phyloP scores from a whole-genome alignment of 2,329 filamentous ascomycete species.

The Alternaria tenuissima region DNA sequence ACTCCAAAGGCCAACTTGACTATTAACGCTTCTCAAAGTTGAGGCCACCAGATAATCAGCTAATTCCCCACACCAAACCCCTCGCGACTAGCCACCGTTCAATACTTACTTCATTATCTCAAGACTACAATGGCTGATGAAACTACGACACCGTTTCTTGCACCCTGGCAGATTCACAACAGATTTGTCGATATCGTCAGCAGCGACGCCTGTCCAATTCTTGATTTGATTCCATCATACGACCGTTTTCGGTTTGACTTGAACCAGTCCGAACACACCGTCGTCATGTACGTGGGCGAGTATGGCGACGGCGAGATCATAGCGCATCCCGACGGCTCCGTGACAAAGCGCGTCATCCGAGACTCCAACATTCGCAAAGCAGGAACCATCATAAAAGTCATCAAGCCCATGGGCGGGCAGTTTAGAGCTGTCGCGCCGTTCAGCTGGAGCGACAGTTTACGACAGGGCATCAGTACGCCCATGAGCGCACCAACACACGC shows the following conservation, averaged over 20 bases:
- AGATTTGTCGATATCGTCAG: neutral
- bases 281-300: neutral
- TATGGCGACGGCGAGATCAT: neutral
- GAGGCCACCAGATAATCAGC: neutral
- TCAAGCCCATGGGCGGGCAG: neutral
- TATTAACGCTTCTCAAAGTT: neutral
- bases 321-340: neutral
- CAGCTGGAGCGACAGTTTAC: neutral
- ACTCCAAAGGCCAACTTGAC: neutral
- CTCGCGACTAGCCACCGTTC: neutral
- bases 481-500: neutral
- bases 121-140: neutral
- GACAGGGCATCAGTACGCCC: neutral
- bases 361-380: neutral
- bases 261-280: neutral
- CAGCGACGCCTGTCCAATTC: neutral
- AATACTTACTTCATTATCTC: neutral
- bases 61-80: neutral
- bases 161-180: neutral
- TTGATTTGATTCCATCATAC: neutral
- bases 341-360: neutral
- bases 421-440: neutral
- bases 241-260: neutral
- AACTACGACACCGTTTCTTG: neutral
- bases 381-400: neutral